Conservation (phyloP, 768 basidiomycete genomes). For the Leccinellum albellum region DNA sequence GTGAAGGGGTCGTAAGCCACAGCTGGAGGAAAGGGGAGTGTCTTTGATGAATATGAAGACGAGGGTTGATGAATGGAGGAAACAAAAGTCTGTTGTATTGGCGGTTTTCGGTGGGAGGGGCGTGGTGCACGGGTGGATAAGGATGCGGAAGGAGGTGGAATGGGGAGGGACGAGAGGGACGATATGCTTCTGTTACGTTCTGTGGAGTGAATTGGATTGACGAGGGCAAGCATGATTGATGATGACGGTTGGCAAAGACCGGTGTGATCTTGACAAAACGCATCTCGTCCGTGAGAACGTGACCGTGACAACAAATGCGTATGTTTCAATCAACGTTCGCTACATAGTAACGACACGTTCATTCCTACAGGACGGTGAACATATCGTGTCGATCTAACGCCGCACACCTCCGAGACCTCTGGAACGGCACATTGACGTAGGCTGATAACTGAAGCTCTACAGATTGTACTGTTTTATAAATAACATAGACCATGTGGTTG, state of each 20-base stretch:
- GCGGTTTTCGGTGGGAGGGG: conserved; percentile 27
- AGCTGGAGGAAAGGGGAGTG: conserved; percentile 19
- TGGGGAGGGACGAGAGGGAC: conserved; percentile 7
- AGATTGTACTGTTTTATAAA: too few relatives aligned
- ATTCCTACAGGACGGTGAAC: too few relatives aligned
- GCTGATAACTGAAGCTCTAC: too few relatives aligned
- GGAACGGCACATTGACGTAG: too few relatives aligned
- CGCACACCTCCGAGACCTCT: background rate
- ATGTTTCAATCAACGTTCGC: background rate
- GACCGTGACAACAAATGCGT: conserved; percentile 15
- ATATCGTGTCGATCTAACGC: too few relatives aligned
- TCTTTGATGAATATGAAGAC: conserved; percentile 16
- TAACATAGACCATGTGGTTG: background rate
- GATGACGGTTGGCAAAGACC: conserved; percentile 15
- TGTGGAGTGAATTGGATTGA: conserved; percentile 36
- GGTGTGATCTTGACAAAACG: conserved; percentile 13
- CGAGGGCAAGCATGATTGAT: conserved; percentile 46
- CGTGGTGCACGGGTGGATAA: conserved; percentile 21
- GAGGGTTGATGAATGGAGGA: conserved; percentile 23
- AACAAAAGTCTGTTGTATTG: conserved; percentile 27
- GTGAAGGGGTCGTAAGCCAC: conserved; percentile 25
- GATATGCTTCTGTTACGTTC: conserved; percentile 29
- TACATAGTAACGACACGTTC: too few relatives aligned
- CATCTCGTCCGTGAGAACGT: conserved; percentile 22
- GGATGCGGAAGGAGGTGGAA: conserved; percentile 6